Percentiles rank a stretch among this genome's conserved stretches.
Evolutionary conservation across 2,329 filamentous ascomycete genomes (phyloP).

Genomic region (Penicillium concentricum): DNA sequence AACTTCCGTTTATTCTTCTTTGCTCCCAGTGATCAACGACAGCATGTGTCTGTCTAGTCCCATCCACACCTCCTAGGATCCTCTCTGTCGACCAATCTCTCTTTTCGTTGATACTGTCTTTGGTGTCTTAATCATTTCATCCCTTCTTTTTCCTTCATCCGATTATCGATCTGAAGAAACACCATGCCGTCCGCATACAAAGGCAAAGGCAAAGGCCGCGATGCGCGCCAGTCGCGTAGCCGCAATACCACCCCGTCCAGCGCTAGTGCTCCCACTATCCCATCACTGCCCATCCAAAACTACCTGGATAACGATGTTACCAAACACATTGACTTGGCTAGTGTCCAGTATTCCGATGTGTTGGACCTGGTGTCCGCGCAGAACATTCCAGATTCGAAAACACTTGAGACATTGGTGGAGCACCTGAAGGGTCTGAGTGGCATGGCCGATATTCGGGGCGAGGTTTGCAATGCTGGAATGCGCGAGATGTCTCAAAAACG

Average conservation of each 20-base stretch:
- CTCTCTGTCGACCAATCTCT: constrained; percentile 5
- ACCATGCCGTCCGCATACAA: constrained; percentile 48
- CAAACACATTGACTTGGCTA: constrained; percentile 48
- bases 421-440: constrained; percentile 58
- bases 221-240: constrained; percentile 56
- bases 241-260: constrained; percentile 65
- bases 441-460: constrained; percentile 56
- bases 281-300: constrained; percentile 40
- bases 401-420: constrained; percentile 51
- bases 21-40: constrained; percentile 1
- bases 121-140: not conserved
- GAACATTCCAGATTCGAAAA: constrained; percentile 49
- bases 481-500: constrained; percentile 58
- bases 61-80: constrained; percentile 11
- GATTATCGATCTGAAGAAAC: not conserved
- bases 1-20: not conserved
- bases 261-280: constrained; percentile 47
- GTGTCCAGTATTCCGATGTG: constrained; percentile 57
- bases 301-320: constrained; percentile 56
- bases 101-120: constrained; percentile 1
- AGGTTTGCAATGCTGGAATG: constrained; percentile 60
- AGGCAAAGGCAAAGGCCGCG: constrained; percentile 55
- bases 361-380: constrained; percentile 55
- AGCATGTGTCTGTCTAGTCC: constrained; percentile 17
- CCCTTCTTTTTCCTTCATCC: not conserved